phyloP scores from a whole-genome alignment of 106 monocot genomes.

The Acanthochlamys bracteata region DNA sequence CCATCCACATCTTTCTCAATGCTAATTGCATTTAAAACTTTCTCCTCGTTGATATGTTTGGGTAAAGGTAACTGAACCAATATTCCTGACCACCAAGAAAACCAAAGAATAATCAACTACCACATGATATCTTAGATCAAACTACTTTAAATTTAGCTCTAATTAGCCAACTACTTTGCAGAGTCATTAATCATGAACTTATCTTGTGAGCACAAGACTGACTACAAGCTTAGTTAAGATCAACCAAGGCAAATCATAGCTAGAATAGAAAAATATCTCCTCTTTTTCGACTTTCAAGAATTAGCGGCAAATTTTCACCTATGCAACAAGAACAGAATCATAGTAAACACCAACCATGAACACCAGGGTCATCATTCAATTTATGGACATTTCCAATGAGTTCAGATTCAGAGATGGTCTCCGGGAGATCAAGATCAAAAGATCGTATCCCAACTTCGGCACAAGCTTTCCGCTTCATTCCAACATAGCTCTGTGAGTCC shows the following conservation, averaged over 20 bases:
- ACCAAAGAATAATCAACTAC: too few species aligned
- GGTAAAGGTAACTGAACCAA: conserved; percentile 92
- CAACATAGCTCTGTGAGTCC: conserved; percentile 84
- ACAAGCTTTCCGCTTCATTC: conserved; percentile 91
- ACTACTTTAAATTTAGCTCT: too few species aligned
- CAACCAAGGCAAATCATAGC: too few species aligned
- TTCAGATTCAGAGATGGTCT: conserved; percentile 53
- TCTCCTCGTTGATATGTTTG: conserved; percentile 92
- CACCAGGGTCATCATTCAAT: conserved; percentile 59
- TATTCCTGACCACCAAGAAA: conserved; percentile 42
- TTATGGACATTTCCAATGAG: conserved; percentile 53
- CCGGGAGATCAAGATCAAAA: conserved; percentile 55
- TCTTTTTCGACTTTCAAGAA: too few species aligned
- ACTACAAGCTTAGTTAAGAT: too few species aligned
- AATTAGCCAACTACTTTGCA: too few species aligned
- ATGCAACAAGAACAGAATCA: neutral
- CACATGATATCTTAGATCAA: too few species aligned
- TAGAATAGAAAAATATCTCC: too few species aligned
- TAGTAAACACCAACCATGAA: conserved; percentile 42
- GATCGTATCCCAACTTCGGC: conserved; percentile 87
- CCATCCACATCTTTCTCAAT: conserved; percentile 98
- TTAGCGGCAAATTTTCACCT: neutral
- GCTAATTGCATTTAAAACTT: conserved; percentile 63
- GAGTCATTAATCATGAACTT: too few species aligned
- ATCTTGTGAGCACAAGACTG: too few species aligned